Base-by-base conservation (phyloP, 1,284 basidiomycete genomes). In the Mixia osmundae region DNA sequence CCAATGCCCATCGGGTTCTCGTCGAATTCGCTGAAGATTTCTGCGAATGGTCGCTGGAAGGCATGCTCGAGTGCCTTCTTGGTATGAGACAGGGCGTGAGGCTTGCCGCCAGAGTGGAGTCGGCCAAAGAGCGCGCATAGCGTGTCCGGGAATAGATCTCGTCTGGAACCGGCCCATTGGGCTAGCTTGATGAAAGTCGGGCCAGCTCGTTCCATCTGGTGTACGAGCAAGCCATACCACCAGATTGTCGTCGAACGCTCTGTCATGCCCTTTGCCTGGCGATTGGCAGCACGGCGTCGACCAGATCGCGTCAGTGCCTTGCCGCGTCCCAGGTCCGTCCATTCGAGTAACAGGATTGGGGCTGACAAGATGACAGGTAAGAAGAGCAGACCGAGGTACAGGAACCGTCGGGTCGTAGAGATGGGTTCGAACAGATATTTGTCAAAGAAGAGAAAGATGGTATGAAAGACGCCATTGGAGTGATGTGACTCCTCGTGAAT, bases 161-260 rank as follows among this genome's bases (percentile, higher is more conserved):
- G 75, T 36, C 91, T 69, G 20, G 85, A 87, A 4, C 78, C 91
- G 1, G 91, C 91, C 91, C 91, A 99, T 66, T 99, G 91, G 1
- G 82, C 80, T 35, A 97, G 68, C 78, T 99, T 99, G 58, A 83
- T 83, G 54, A 97, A 97, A 0, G 85, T 91, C 3, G 91, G 91
- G 1, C 91, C 91, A 4, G 89, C 89, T 8, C 71, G 63, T 56
- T 89, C 74, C 87, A 97, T 95, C 54, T 76, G 76, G 37, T 62
- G 61, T 11, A 89, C 83, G 6, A 99, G 63, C 42, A 85, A 68
- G 14, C 66, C 66, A 55, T 94, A 97, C 91, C 91, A 99, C 85
- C 80, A 91, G 31, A 39, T 39, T 11, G 52, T 52, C 10, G 46
- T 48, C 26, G 2, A 79, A 63, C 3, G 77, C 76, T 36, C 82